Evolutionary conservation across 768 basidiomycete genomes (phyloP).

Genomic region (Lanmaoa rubissima): DNA sequence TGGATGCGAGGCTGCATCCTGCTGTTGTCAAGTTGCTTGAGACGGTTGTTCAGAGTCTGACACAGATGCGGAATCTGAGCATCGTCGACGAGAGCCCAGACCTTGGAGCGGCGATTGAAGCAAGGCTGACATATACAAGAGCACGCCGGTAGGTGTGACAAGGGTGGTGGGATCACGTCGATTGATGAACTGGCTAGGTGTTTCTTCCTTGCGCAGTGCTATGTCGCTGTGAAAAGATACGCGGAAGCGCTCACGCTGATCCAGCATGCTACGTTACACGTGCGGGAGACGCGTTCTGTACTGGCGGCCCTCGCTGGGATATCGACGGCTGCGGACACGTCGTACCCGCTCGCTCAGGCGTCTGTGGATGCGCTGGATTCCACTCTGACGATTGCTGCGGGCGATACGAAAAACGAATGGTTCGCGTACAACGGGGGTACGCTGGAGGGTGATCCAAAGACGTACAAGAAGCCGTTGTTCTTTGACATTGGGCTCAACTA

Average conservation of each 20-base stretch:
- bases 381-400: constrained; percentile 44
- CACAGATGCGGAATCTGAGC: constrained; percentile 78
- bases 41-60: constrained; percentile 78
- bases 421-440: constrained; percentile 74
- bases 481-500: constrained; percentile 96
- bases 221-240: constrained; percentile 65
- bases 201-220: constrained; percentile 73
- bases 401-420: constrained; percentile 70
- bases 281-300: constrained; percentile 66
- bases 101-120: constrained; percentile 75
- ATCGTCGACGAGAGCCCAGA: constrained; percentile 89
- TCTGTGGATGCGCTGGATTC: constrained; percentile 54
- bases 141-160: constrained; percentile 58
- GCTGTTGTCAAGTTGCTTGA: constrained; percentile 88
- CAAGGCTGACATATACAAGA: constrained; percentile 68
- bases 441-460: constrained; percentile 40
- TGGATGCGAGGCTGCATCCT: constrained; percentile 74
- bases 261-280: constrained; percentile 67
- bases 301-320: constrained; percentile 49
- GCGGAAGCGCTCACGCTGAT: constrained; percentile 70
- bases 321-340: constrained; percentile 37
- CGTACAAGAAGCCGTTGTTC: constrained; percentile 82
- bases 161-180: not conserved
- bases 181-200: constrained; percentile 44
- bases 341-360: constrained; percentile 51